Evolutionary conservation across 2,329 filamentous ascomycete genomes (phyloP).

Genomic region (Aspergillus uvarum): DNA sequence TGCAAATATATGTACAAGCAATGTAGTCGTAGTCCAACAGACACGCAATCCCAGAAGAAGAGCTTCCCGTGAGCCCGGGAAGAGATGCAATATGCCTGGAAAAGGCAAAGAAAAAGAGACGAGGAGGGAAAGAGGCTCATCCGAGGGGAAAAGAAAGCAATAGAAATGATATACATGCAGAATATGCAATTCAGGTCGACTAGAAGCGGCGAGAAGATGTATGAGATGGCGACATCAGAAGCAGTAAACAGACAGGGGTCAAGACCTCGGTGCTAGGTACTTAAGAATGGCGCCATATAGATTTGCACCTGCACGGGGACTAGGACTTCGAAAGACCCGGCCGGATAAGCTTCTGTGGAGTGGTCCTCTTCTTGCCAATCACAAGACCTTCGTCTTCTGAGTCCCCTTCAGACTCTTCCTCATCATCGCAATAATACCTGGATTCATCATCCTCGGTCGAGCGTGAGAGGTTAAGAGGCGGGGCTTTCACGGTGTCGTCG

Average conservation of each 20-base stretch:
- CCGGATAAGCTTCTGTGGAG: constrained; percentile 23
- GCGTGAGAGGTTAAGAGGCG: constrained; percentile 19
- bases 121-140: neutral
- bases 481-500: constrained; percentile 43
- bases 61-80: constrained; percentile 21
- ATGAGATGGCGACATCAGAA: neutral
- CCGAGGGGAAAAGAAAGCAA: constrained; percentile 13
- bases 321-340: constrained; percentile 15
- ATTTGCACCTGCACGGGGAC: neutral
- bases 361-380: constrained; percentile 38
- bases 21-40: constrained; percentile 22
- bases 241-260: neutral
- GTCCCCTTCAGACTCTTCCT: constrained; percentile 40
- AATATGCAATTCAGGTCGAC: constrained; percentile 2
- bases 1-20: constrained; percentile 38
- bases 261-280: too few species aligned
- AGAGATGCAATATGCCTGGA: constrained; percentile 12
- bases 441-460: constrained; percentile 39
- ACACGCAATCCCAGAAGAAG: neutral
- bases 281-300: neutral
- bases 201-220: neutral
- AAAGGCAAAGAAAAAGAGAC: neutral
- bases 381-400: constrained; percentile 46
- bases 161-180: constrained; percentile 21
- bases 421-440: constrained; percentile 44